Evolutionary conservation across 2,329 filamentous ascomycete genomes (phyloP).

Genomic region (Epichloe uncinata): DNA sequence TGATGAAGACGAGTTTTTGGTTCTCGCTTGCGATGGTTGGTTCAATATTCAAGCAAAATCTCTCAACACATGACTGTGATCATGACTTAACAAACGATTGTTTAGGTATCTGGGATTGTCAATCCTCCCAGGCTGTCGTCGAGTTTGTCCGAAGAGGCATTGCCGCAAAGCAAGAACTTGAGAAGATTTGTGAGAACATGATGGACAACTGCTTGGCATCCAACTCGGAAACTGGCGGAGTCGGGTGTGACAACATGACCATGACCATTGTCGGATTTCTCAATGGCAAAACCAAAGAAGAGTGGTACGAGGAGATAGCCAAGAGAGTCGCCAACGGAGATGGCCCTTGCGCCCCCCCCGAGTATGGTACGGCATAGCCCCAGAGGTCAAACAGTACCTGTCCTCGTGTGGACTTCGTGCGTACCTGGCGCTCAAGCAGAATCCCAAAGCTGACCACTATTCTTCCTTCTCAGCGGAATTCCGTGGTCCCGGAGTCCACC

Average conservation of each 20-base stretch:
- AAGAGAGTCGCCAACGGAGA: conserved; percentile 92
- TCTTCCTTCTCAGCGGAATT: conserved; percentile 53
- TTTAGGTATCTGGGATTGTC: conserved; percentile 97
- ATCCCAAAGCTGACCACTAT: conserved; percentile 14
- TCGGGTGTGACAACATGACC: conserved; percentile 99
- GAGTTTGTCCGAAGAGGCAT: conserved; percentile 96
- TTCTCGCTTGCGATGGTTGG: conserved; percentile 85
- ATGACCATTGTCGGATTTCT: conserved; percentile 86
- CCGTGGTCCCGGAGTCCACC: conserved; percentile 68
- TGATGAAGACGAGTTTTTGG: conserved; percentile 90
- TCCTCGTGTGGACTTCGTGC: conserved; percentile 8
- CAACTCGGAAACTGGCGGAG: conserved; percentile 93
- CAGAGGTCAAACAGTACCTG: conserved; percentile 6
- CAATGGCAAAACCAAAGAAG: conserved; percentile 82
- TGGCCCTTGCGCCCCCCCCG: conserved; percentile 87
- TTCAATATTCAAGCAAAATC: conserved; percentile 6
- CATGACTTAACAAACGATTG: background rate
- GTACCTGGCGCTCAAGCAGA: conserved; percentile 1
- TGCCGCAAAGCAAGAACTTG: conserved; percentile 86
- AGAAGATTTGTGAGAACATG: conserved; percentile 98
- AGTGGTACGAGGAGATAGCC: conserved; percentile 96
- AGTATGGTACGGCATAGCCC: conserved; percentile 78
- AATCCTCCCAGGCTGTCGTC: conserved; percentile 92
- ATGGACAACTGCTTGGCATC: conserved; percentile 99
- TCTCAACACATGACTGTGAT: background rate